Evolutionary conservation across 805 yeast genomes (phyloP), one percentile per base, ranked within the genome.

Genomic region (Nematodospora valgi): DNA sequence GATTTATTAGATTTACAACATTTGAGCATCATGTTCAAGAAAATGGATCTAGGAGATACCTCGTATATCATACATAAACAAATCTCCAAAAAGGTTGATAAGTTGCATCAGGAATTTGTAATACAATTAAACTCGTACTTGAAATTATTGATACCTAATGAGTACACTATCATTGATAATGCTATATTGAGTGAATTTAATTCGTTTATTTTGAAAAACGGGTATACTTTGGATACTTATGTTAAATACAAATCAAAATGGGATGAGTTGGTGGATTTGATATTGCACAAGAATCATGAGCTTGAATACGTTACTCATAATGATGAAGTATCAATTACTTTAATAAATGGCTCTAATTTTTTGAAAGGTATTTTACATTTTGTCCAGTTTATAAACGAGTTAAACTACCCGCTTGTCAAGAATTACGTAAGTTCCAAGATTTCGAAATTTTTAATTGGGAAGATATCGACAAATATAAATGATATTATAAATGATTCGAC

Each of bases 391-490:
- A 49, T 65, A 23, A 59, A 63, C 39, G 20, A 47, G 10, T 33
- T 61, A 12, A 37, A 46, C 18, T 39, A 52, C 16, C 47, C 35
- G 3, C 30, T 50, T 1, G 38, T 62, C 29, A 59, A 52, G 22
- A 48, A 51, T 22, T 57, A 40, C 26, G 55, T 49, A 35, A 49
- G 49, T 35, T 46, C 58, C 10, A 53, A 54, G 35, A 45, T 64
- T 4, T 58, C 65, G 22, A 53, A 49, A 34, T 40, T 44, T 30
- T 45, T 65, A 24, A 58, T 54, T 13, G 48, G 51, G 12, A 44
- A 41, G 8, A 51, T 64, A 11, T 57, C 68, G 2, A 55, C 55
- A 23, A 59, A 58, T 37, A 60, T 64, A 34, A 46, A 47, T 14
- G 30, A 28, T 2, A 30, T 54, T 7, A 49, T 58, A 18, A 41